Conservation (phyloP, 2,329 filamentous ascomycete species). For the Fragosphaeria purpurea region DNA sequence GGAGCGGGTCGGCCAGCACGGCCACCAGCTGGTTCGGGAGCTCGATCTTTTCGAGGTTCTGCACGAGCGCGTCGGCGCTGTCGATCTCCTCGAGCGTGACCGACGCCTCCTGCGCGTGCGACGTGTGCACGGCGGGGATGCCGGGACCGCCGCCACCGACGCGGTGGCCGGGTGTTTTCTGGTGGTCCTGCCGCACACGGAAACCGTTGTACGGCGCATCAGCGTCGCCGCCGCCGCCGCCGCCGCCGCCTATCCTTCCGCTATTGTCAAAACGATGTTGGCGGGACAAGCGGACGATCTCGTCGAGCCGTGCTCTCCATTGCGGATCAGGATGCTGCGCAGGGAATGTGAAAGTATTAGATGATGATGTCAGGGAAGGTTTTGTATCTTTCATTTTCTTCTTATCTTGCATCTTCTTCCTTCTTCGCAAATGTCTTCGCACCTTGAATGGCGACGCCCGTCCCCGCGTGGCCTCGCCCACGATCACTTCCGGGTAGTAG, state of each 20-base stretch:
- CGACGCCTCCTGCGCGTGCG: conserved; percentile 58
- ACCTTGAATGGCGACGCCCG: conserved; percentile 54
- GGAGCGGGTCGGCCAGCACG: conserved; percentile 61
- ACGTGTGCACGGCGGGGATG: conserved; percentile 63
- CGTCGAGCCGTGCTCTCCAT: conserved; percentile 60
- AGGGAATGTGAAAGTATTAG: neutral
- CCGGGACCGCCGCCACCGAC: conserved; percentile 25
- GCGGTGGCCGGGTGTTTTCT: conserved; percentile 19
- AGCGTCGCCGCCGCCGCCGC: neutral
- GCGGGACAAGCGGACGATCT: conserved; percentile 50
- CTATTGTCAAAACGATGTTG: conserved; percentile 36
- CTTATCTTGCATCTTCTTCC: too few relatives aligned
- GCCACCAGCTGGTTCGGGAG: conserved; percentile 74
- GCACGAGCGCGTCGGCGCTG: conserved; percentile 57
- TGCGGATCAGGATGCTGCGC: conserved; percentile 59
- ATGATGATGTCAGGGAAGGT: neutral
- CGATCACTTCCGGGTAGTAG: conserved; percentile 81
- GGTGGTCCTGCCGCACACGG: conserved; percentile 43
- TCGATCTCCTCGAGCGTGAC: conserved; percentile 71
- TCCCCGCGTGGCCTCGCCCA: conserved; percentile 55
- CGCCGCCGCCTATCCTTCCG: conserved; percentile 11
- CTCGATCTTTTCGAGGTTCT: conserved; percentile 67
- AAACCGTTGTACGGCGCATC: conserved; percentile 44
- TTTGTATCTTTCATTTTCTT: too few relatives aligned
- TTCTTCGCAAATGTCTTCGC: conserved; percentile 3